Evolutionary conservation across 1,284 basidiomycete genomes (phyloP), one percentile per base, ranked within the genome.

Genomic region (Sporisorium reilianum): DNA sequence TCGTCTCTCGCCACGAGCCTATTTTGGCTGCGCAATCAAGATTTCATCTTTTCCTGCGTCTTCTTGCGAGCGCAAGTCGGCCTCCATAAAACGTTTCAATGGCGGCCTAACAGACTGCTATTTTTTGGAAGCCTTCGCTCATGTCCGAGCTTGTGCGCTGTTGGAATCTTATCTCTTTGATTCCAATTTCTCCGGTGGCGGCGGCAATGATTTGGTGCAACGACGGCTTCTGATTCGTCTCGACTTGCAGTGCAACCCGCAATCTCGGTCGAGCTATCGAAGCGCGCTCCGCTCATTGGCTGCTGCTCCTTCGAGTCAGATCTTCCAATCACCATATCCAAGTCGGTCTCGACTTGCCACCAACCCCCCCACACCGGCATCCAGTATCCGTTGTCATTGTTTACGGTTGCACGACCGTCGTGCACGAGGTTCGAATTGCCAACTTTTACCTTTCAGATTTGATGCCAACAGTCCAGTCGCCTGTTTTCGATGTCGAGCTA

Each of bases 241-340:
- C 14, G 51, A 40, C 18, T 20, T 30, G 20, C 5, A 12, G 12
- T 30, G 9, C 9, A 8, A 38, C 11, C 40, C 52, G 52, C 52
- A 54, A 44, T 54, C 52, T 54, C 52, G 52, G 40, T n/a, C 52
- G 52, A 54, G 41, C 52, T 38, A 38, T 54, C 18, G 26, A 41
- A 5, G 41, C 16, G 6, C 7, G 20, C 41, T 8, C 38, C 51
- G n/a, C 16, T 28, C 28, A 53, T 53, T 53, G 51, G 51, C 25
- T 28, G 38, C 6, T 53, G 14, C 25, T 45, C 6, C 20, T n/a
- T n/a, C 44, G 9, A 28, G 5, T 28, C 7, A 28, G 20, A 49
- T 32, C 48, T 49, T 18, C 28, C 46, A 32, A 49, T 49, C 46
- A 32, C n/a, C 28, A 32, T 12, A 30, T 32, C 30, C 12, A 11